Evolutionary conservation across 495 filamentous ascomycete species (phyloP), one percentile per base, ranked within the genome.

Genomic region (Aspergillus incahuasiensis): DNA sequence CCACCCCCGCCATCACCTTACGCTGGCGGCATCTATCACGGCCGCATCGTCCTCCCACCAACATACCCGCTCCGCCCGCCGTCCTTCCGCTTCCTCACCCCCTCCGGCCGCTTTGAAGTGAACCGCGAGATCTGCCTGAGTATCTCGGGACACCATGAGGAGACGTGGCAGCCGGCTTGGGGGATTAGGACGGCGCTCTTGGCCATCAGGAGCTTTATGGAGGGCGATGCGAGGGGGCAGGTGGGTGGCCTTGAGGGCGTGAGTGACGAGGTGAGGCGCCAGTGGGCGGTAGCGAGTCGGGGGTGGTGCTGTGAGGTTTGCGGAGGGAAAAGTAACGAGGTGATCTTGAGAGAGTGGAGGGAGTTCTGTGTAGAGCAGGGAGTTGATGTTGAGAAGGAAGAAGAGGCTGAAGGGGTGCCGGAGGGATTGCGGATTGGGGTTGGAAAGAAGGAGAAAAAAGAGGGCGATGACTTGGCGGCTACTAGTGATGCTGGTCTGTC

Each of bases 151-250:
- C 92, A 97, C 71, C 94, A 98, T 72, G 94, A 96, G 70, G 94
- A 98, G 72, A 92, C 87, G 21, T 98, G 94, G 94, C 91, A 95
- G 79, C 94, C 94, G 1, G 94, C 94, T 1, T 98, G 94, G 94
- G 92, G 94, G 0, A 84, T 98, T 6, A 79, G 94, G 40, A 81
- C 79, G 21, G 78, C 82, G 53, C 54, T 85, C 45, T 62, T 79
- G 45, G 78, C 77, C 6, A 75, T 83, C 40, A 65, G 79, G 30
- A 74, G 72, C 54, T 83, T 84, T 49, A 79, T 81, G 64, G 71
- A 72, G 19, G 72, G 73, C 4, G 82, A 80, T 63, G 74, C 74
- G 39, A 68, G 67, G 55, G 79, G 94, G 0, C 94, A 98, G 77
- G 73, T 98, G 0, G 94, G 94, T 2, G 94, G 94, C 3, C 72